A percentile compares a stretch with the other conserved stretches of the same genome.
These are phyloP conservation scores for Verticillium nonalfalfae DNA, from an alignment of 2,329 filamentous ascomycete genomes.

Conservation along the genomic window DNA sequence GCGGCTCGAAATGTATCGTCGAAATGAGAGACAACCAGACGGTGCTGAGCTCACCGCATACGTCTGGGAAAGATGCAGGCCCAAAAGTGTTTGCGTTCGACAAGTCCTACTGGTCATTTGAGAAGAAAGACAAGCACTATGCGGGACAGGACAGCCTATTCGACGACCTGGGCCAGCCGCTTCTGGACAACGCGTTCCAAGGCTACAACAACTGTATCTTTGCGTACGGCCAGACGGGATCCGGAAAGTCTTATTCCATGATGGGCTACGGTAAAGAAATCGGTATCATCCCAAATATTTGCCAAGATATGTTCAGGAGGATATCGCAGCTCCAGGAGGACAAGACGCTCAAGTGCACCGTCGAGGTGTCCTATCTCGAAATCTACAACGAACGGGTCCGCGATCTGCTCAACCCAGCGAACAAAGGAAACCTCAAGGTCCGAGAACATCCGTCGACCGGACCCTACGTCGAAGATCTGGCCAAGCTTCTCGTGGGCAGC, in stretches of 20 bases:
- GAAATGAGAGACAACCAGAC: conserved; percentile 95
- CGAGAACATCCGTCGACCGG: conserved; percentile 96
- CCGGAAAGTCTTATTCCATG: conserved; percentile 99
- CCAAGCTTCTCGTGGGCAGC: conserved; percentile 87
- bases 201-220: conserved; percentile 99
- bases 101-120: conserved; percentile 96
- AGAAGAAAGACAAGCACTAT: conserved; percentile 72
- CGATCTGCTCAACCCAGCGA: conserved; percentile 89
- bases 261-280: conserved; percentile 98
- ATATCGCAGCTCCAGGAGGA: conserved; percentile 68
- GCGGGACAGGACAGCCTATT: conserved; percentile 88
- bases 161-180: conserved; percentile 77
- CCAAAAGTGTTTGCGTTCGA: conserved; percentile 93
- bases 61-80: conserved; percentile 63
- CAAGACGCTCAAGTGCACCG: conserved; percentile 76
- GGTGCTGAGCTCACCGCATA: conserved; percentile 70
- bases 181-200: conserved; percentile 95
- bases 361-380: conserved; percentile 97
- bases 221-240: conserved; percentile 96
- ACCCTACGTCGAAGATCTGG: conserved; percentile 95
- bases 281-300: conserved; percentile 95
- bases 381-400: conserved; percentile 98
- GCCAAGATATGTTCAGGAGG: conserved; percentile 92
- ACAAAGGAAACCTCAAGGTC: conserved; percentile 94
- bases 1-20: conserved; percentile 92